phyloP scores from a whole-genome alignment of 2,329 filamentous ascomycete genomes.

The Fusarium verrucosum region DNA sequence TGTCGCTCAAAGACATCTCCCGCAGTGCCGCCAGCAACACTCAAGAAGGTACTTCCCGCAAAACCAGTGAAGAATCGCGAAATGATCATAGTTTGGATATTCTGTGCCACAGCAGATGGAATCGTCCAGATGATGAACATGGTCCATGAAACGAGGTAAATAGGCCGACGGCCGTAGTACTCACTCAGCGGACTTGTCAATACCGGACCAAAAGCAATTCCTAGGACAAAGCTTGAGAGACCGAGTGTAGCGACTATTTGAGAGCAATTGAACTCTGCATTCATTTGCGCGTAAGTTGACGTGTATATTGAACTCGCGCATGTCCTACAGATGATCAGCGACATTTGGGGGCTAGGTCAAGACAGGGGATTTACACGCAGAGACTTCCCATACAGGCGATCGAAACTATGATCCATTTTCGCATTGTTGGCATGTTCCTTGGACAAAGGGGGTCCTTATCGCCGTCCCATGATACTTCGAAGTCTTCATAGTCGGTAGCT shows the following conservation, averaged over 20 bases:
- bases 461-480: constrained; percentile 20
- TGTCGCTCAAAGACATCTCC: constrained; percentile 21
- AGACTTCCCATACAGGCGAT: constrained; percentile 26
- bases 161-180: constrained; percentile 77
- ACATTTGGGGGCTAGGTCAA: accelerated
- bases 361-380: constrained; percentile 14
- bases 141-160: constrained; percentile 76
- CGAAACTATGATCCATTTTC: constrained; percentile 29
- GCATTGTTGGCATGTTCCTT: constrained; percentile 16
- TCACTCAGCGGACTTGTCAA: constrained; percentile 69
- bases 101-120: constrained; percentile 77
- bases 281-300: constrained; percentile 31
- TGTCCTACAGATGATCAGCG: constrained; percentile 60
- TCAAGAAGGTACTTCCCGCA: constrained; percentile 56
- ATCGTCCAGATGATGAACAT: constrained; percentile 81
- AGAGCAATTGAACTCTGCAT: constrained; percentile 24
- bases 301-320: constrained; percentile 81
- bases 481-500: background rate
- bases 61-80: constrained; percentile 79
- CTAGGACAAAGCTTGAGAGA: constrained; percentile 49
- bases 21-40: constrained; percentile 35
- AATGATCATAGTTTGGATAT: constrained; percentile 79
- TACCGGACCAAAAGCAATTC: constrained; percentile 66
- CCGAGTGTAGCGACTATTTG: constrained; percentile 17
- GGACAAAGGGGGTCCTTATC: constrained; percentile 26